A percentile compares a stretch with the other conserved stretches of the same genome.
Conservation (phyloP, 2,329 filamentous ascomycete genomes). For the Fusarium nisikadoi region DNA sequence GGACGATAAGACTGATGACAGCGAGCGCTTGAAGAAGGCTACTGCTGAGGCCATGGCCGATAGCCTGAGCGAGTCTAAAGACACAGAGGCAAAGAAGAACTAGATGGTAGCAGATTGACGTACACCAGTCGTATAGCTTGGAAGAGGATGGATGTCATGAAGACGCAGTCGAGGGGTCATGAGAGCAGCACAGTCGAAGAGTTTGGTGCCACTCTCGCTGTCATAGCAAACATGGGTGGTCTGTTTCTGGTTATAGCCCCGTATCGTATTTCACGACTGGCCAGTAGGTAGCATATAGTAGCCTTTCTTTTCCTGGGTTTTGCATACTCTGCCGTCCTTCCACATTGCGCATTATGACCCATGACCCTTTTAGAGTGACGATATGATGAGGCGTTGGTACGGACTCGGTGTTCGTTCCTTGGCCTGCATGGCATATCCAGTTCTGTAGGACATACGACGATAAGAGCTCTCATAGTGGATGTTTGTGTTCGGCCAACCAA, state of each 20-base stretch:
- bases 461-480: too few species aligned
- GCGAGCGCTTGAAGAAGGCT: conserved; percentile 72
- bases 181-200: conserved; percentile 12
- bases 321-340: background rate
- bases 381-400: background rate
- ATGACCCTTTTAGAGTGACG: background rate
- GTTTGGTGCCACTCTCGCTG: conserved; percentile 11
- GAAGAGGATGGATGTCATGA: background rate
- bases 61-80: conserved; percentile 58
- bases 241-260: conserved; percentile 23
- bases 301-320: conserved; percentile 35
- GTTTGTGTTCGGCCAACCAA: background rate
- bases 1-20: conserved; percentile 65
- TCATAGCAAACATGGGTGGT: conserved; percentile 15
- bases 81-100: conserved; percentile 49
- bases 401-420: background rate
- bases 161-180: conserved; percentile 1
- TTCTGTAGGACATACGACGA: background rate
- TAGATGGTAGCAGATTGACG: conserved; percentile 27
- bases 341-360: background rate
- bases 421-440: background rate
- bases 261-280: conserved; percentile 15
- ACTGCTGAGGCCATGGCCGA: conserved; percentile 71
- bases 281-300: conserved; percentile 38
- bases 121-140: background rate